A percentile compares a stretch with the other conserved stretches of the same genome.
Conservation (phyloP, 2,329 filamentous ascomycete species). For the Helicocarpus griseus region DNA sequence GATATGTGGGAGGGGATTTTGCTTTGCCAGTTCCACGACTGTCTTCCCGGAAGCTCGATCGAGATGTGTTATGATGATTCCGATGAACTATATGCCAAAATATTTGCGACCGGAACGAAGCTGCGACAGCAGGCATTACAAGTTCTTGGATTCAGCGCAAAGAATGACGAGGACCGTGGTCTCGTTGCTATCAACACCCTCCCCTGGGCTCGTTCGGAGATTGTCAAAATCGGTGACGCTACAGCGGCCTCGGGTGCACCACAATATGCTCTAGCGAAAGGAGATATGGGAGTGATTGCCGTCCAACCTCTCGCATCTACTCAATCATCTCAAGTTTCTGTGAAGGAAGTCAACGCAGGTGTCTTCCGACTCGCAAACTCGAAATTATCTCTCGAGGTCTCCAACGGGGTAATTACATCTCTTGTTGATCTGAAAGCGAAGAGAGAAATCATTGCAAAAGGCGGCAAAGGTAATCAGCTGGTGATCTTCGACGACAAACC, state of each 20-base stretch:
- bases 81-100: slow-evolving; percentile 73
- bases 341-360: slow-evolving; percentile 46
- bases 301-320: slow-evolving; percentile 19
- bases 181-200: slow-evolving; percentile 71
- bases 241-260: slow-evolving; percentile 15
- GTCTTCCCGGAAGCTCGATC: slow-evolving; percentile 85
- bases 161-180: slow-evolving; percentile 30
- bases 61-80: slow-evolving; percentile 98
- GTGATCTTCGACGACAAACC: slow-evolving; percentile 97
- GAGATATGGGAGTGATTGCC: slow-evolving; percentile 37
- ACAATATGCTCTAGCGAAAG: slow-evolving; percentile 37
- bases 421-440: slow-evolving; percentile 64
- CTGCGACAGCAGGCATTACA: slow-evolving; percentile 61
- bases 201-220: slow-evolving; percentile 70
- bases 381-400: slow-evolving; percentile 62
- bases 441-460: slow-evolving; percentile 66
- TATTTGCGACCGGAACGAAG: slow-evolving; percentile 67
- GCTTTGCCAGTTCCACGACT: slow-evolving; percentile 96
- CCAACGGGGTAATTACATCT: slow-evolving; percentile 70
- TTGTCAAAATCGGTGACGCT: slow-evolving; percentile 52
- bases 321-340: slow-evolving; percentile 27
- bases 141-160: slow-evolving; percentile 53
- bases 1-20: slow-evolving; percentile 90
- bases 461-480: slow-evolving; percentile 74
- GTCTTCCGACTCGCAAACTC: slow-evolving; percentile 73